Evolutionary conservation across 768 basidiomycete species (phyloP).

Genomic region (Termitomyces titanicus): DNA sequence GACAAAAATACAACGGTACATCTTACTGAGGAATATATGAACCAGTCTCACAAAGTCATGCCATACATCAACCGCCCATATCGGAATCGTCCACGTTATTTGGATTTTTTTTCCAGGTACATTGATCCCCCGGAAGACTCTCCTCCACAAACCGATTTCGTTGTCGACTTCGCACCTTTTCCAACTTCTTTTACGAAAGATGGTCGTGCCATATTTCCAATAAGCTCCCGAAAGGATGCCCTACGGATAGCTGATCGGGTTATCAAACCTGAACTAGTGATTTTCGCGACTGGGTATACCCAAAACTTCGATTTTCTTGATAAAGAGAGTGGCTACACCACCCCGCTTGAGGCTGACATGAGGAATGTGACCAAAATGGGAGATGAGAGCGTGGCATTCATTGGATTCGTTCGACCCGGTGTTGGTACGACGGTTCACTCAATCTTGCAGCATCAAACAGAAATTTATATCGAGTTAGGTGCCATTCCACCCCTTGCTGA

Average conservation of each 20-base stretch:
- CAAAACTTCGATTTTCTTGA: conserved; percentile 42
- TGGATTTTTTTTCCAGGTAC: conserved; percentile 51
- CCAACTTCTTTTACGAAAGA: conserved; percentile 38
- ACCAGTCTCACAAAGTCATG: conserved; percentile 52
- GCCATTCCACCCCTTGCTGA: conserved; percentile 59
- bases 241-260: conserved; percentile 34
- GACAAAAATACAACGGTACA: background rate
- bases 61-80: conserved; percentile 59
- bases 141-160: conserved; percentile 38
- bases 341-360: conserved; percentile 38
- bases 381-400: conserved; percentile 47
- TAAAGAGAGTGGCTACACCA: conserved; percentile 32
- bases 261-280: conserved; percentile 44
- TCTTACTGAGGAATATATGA: background rate
- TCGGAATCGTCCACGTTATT: conserved; percentile 34
- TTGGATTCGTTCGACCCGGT: conserved; percentile 55
- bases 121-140: conserved; percentile 52
- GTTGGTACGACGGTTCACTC: conserved; percentile 34
- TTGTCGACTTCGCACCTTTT: conserved; percentile 55
- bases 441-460: background rate
- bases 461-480: conserved; percentile 27
- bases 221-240: conserved; percentile 38
- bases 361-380: conserved; percentile 39
- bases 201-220: conserved; percentile 45
- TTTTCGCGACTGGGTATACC: conserved; percentile 47